Evolutionary conservation across 345 rosid species (phyloP).

Genomic region (Boechera retrofracta): DNA sequence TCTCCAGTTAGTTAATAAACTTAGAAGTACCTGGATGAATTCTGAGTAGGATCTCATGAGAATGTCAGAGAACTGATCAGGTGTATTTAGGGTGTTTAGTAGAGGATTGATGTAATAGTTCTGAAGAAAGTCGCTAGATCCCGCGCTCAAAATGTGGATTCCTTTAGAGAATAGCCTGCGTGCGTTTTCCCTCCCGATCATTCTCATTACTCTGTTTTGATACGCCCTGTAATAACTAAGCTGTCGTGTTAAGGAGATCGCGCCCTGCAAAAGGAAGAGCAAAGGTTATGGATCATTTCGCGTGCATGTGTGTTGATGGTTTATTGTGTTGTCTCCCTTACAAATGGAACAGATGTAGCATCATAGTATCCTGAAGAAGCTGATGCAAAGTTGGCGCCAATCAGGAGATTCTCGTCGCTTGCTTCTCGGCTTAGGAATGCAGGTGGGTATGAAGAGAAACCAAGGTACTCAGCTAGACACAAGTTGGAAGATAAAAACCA

Average conservation of each 20-base stretch:
- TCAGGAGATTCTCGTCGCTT: constrained; percentile 56
- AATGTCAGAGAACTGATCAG: constrained; percentile 64
- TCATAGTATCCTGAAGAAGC: constrained; percentile 83
- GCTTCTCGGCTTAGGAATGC: constrained; percentile 82
- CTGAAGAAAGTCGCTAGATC: constrained; percentile 90
- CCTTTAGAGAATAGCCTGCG: constrained; percentile 57
- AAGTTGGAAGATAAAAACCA: constrained; percentile 14
- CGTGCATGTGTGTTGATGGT: constrained; percentile 15
- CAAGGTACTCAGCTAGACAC: constrained; percentile 78
- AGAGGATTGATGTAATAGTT: constrained; percentile 81
- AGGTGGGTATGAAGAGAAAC: constrained; percentile 79
- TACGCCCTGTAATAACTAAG: constrained; percentile 74
- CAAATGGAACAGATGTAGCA: constrained; percentile 72
- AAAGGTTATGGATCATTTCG: constrained; percentile 16
- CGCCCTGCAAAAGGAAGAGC: constrained; percentile 53
- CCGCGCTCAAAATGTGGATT: constrained; percentile 85
- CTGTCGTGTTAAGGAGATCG: constrained; percentile 75
- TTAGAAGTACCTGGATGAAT: constrained; percentile 72
- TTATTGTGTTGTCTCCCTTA: constrained; percentile 36
- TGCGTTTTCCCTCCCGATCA: constrained; percentile 63
- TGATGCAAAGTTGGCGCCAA: constrained; percentile 88
- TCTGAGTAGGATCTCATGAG: constrained; percentile 70
- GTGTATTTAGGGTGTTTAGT: constrained; percentile 56
- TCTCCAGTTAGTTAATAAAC: constrained; percentile 15
- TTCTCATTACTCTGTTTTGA: constrained; percentile 59